Evolutionary conservation across 2,329 filamentous ascomycete species (phyloP).

Genomic region (Diaporthe citri): DNA sequence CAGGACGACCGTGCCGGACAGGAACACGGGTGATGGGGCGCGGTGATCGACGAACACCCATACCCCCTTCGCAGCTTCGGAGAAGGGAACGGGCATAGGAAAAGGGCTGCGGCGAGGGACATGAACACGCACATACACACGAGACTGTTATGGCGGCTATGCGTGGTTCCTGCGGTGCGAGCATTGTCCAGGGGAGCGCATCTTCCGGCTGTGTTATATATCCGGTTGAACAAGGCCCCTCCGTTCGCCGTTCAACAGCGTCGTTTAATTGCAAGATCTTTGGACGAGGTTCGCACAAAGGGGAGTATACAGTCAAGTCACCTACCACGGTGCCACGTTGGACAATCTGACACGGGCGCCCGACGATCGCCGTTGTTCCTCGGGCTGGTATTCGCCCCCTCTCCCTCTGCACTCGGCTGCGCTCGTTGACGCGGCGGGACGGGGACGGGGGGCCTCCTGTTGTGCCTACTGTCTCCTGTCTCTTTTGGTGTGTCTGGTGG

Average conservation of each 20-base stretch:
- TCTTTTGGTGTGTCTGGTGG: constrained; percentile 13
- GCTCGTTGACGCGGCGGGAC: constrained; percentile 23
- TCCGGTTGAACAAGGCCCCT: constrained; percentile 33
- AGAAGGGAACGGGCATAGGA: background rate
- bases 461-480: constrained; percentile 5
- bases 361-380: constrained; percentile 37
- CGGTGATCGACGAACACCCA: background rate
- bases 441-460: constrained; percentile 1
- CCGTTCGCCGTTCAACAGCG: constrained; percentile 30
- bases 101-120: constrained; percentile 8
- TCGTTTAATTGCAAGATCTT: constrained; percentile 41
- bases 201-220: constrained; percentile 36
- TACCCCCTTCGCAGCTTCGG: background rate
- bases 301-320: background rate
- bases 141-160: constrained; percentile 27
- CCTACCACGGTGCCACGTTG: constrained; percentile 23
- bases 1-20: constrained; percentile 2
- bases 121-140: constrained; percentile 25
- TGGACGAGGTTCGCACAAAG: constrained; percentile 36
- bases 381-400: constrained; percentile 26
- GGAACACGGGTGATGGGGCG: background rate
- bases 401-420: background rate
- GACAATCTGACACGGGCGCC: constrained; percentile 35
- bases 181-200: constrained; percentile 29
- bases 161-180: constrained; percentile 30